These are phyloP conservation scores for Aristolochia contorta DNA, from an alignment of 164 flowering plant species.

Conservation along the genomic window DNA sequence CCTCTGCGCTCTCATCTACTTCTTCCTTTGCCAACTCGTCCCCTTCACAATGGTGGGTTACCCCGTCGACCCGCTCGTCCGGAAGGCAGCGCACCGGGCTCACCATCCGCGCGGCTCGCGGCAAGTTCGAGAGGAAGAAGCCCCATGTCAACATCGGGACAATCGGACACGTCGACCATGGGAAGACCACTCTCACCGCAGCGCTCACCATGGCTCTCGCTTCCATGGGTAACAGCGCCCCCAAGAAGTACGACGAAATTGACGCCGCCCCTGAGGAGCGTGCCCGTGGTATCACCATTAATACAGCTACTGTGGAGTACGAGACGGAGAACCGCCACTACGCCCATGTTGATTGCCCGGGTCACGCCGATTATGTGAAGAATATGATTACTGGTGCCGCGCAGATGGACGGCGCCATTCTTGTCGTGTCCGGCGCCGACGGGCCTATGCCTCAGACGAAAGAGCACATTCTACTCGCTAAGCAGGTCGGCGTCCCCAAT, in stretches of 20 bases:
- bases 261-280: slow-evolving; percentile 31
- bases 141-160: slow-evolving; percentile 36
- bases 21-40: background rate
- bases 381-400: slow-evolving; percentile 30
- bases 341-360: slow-evolving; percentile 29
- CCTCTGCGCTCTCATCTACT: background rate
- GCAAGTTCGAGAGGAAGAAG: slow-evolving; percentile 32
- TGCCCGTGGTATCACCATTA: slow-evolving; percentile 28
- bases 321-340: slow-evolving; percentile 29
- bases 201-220: slow-evolving; percentile 35
- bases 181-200: slow-evolving; percentile 28
- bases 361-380: slow-evolving; percentile 28
- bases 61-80: background rate
- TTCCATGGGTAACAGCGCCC: slow-evolving; percentile 23
- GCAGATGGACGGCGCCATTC: slow-evolving; percentile 30
- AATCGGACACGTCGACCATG: slow-evolving; percentile 36
- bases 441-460: slow-evolving; percentile 35
- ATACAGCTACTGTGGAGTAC: slow-evolving; percentile 32
- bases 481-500: slow-evolving; percentile 34
- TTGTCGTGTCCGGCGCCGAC: slow-evolving; percentile 29
- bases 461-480: slow-evolving; percentile 28
- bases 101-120: slow-evolving; percentile 20
- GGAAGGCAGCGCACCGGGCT: background rate
- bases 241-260: slow-evolving; percentile 31
- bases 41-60: background rate